Base-by-base conservation (phyloP, 2,329 filamentous ascomycete genomes). In the Ascochyta viciae-villosae region DNA sequence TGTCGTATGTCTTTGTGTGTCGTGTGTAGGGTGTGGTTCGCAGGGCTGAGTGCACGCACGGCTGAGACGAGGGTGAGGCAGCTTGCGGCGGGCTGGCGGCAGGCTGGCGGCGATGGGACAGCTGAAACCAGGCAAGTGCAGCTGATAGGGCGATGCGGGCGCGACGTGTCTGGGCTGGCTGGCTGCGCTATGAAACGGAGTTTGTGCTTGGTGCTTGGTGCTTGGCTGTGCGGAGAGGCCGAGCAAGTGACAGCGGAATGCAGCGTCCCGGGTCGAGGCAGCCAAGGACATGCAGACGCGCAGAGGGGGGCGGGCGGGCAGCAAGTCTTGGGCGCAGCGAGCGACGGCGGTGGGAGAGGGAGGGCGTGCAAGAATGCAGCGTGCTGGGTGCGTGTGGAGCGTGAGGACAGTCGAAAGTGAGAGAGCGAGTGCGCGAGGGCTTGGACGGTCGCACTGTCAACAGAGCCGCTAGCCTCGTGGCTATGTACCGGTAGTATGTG, bases 51-150 rank as follows among this genome's bases (percentile, higher is more conserved):
- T 50, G 68, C 57, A 55, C 58, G 68, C 57, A 55, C 58, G 62
- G 62, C 55, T 73, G 72, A 74, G 72, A 74, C 72, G 46, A 24
- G 57, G 53, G 53, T 68, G 68, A 66, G 50, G 68, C 68, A 67
- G 52, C 45, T 24, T 41, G 43, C 31, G 37, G 39, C 27, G 49
- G 26, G 41, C 40, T 57, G 42, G 42, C 55, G 35, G 54, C 47
- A 45, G 45, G 27, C 37, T 55, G 41, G 60, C 50, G 62, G 29
- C 40, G 37, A 26, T 47, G 35, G 40, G 40, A 50, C 41, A 42
- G 59, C 66, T 71, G 69, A 72, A 71, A 63, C 65, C 33, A 19
- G 41, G 23, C 43, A 53, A 31, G 31, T 27, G 33, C 15, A 13
- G 33, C 16, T 37, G 44, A 19, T 29, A 15, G 44, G 44, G 29